Conservation (phyloP, 2,329 filamentous ascomycete species). For the Juglanconis sp. region DNA sequence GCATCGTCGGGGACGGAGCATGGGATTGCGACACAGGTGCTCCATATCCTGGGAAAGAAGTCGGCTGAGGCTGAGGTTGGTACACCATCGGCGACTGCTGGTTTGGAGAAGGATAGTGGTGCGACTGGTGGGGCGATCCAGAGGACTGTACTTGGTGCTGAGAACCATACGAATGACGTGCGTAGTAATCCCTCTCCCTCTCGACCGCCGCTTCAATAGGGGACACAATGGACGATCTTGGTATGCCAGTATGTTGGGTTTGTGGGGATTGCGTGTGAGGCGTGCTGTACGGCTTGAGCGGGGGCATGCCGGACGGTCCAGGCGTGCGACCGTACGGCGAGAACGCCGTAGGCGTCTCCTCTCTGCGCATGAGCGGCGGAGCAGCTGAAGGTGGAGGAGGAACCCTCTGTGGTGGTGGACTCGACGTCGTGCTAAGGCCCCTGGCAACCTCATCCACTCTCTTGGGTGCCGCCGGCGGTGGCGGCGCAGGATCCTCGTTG, state of each 20-base stretch:
- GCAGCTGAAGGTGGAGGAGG: conserved; percentile 37
- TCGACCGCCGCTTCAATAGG: conserved; percentile 38
- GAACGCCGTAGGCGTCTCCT: conserved; percentile 41
- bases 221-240: conserved; percentile 41
- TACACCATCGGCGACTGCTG: conserved; percentile 26
- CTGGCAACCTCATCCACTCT: conserved; percentile 46
- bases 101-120: conserved; percentile 23
- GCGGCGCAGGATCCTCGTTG: conserved; percentile 50
- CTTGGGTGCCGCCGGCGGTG: conserved; percentile 46
- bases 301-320: conserved; percentile 47
- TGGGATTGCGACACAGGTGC: conserved; percentile 41
- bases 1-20: conserved; percentile 49
- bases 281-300: conserved; percentile 46
- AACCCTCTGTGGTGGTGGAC: conserved; percentile 48
- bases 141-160: conserved; percentile 29
- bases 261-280: conserved; percentile 50
- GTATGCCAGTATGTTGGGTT: conserved; percentile 41
- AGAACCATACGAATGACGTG: conserved; percentile 31
- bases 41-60: conserved; percentile 44
- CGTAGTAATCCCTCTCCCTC: conserved; percentile 48
- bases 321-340: conserved; percentile 42
- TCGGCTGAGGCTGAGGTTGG: conserved; percentile 23
- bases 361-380: conserved; percentile 45
- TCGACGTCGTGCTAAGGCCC: conserved; percentile 42
- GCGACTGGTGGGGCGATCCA: conserved; percentile 28